These are phyloP conservation scores for Nigrospora sphaerica DNA, from an alignment of 2,329 filamentous ascomycete species.

Conservation along the genomic window DNA sequence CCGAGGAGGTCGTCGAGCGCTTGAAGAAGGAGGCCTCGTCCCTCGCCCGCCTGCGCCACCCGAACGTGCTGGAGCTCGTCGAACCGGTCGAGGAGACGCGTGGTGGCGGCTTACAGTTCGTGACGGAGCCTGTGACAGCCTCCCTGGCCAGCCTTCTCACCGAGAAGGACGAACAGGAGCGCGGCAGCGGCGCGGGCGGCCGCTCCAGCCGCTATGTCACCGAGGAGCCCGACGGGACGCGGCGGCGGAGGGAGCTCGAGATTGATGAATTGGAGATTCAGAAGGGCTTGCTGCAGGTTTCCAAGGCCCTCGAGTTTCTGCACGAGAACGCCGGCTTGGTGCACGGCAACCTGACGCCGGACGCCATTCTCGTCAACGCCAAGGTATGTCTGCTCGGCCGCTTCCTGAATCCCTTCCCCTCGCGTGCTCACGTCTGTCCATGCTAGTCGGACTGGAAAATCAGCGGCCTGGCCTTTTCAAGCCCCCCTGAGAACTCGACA, in stretches of 20 bases:
- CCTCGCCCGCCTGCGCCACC: slow-evolving; percentile 81
- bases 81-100: slow-evolving; percentile 95
- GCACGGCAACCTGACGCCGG: slow-evolving; percentile 89
- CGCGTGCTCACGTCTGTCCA: neutral
- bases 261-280: slow-evolving; percentile 97
- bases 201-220: slow-evolving; percentile 73
- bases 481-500: slow-evolving; percentile 68
- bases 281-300: slow-evolving; percentile 88
- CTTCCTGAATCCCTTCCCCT: neutral
- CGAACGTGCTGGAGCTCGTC: slow-evolving; percentile 83
- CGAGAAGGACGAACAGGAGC: slow-evolving; percentile 86
- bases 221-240: slow-evolving; percentile 68
- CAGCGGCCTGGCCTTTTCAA: slow-evolving; percentile 85
- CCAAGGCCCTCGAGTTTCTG: slow-evolving; percentile 88
- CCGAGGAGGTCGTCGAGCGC: slow-evolving; percentile 86
- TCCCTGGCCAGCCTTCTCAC: slow-evolving; percentile 76
- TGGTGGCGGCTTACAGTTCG: slow-evolving; percentile 88
- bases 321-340: slow-evolving; percentile 93
- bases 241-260: slow-evolving; percentile 73
- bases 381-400: slow-evolving; percentile 51
- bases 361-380: slow-evolving; percentile 87
- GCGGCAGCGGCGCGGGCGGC: slow-evolving; percentile 58
- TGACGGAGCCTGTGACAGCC: slow-evolving; percentile 83
- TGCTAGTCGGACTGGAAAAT: slow-evolving; percentile 95
- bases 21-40: slow-evolving; percentile 88